Percentiles rank a stretch among this genome's conserved stretches.
Conservation (phyloP, 345 rosid species). For the Eucalyptus erythrocorys region DNA sequence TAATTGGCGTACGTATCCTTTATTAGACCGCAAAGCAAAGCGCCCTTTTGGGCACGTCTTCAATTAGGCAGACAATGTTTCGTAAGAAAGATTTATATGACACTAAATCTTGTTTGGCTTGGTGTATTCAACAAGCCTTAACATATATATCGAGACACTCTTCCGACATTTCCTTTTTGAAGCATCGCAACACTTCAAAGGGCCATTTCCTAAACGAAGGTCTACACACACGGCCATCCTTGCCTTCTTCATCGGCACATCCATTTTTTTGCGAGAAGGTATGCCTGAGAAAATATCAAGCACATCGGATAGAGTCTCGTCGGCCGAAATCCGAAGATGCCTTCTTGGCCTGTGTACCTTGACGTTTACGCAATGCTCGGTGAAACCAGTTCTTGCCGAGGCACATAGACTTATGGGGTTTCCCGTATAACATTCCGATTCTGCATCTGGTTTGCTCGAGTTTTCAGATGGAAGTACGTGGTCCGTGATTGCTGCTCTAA, state of each 20-base stretch:
- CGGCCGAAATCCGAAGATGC: not conserved
- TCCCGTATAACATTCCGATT: not conserved
- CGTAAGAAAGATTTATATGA: rapidly evolving
- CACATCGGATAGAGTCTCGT: rapidly evolving
- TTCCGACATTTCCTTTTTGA: not conserved
- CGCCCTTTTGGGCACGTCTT: not conserved
- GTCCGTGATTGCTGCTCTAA: not conserved
- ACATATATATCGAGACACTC: not conserved
- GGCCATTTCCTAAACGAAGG: not conserved
- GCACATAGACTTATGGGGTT: not conserved
- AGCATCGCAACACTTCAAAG: not conserved
- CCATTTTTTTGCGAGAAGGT: not conserved
- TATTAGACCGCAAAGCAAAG: not conserved
- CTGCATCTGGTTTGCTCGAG: not conserved
- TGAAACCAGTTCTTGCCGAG: not conserved
- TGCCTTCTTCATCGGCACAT: not conserved
- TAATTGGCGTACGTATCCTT: not conserved
- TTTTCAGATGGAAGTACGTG: not conserved
- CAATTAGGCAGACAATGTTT: not conserved
- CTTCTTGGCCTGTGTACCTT: not conserved
- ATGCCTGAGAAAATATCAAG: not conserved
- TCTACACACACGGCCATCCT: not conserved
- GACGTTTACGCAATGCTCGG: not conserved
- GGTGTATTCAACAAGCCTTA: not conserved
- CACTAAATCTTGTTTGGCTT: not conserved